Conservation (phyloP, 306 rosid genomes). For the Coriaria nepalensis region DNA sequence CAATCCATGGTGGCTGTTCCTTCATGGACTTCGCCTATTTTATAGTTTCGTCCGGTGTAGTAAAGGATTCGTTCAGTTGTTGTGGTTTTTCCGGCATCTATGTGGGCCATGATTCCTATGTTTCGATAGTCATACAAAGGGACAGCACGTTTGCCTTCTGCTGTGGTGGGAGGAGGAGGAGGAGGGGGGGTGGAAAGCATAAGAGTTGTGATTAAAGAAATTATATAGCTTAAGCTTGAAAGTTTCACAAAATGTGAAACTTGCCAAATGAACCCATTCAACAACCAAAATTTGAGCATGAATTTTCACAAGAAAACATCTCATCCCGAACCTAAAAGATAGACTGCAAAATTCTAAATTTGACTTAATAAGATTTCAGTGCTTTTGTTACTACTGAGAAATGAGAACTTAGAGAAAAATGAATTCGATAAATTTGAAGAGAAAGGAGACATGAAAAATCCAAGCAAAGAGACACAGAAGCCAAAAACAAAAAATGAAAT, state of each 20-base stretch:
- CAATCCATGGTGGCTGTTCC: conserved; percentile 98
- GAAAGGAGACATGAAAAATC: neutral
- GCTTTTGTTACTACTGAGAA: too few species aligned
- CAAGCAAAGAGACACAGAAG: neutral
- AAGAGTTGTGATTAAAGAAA: too few species aligned
- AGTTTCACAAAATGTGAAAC: too few species aligned
- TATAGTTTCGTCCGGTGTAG: conserved; percentile 89
- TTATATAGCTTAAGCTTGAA: too few species aligned
- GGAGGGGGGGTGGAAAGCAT: too few species aligned
- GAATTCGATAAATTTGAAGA: neutral
- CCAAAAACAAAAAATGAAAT: neutral
- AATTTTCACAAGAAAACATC: too few species aligned
- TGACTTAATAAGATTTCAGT: too few species aligned
- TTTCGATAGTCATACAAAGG: conserved; percentile 80
- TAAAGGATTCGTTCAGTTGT: conserved; percentile 77
- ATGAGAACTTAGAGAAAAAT: neutral
- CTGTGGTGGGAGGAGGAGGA: too few species aligned
- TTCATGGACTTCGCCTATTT: conserved; percentile 95
- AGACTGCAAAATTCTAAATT: too few species aligned
- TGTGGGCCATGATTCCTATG: conserved; percentile 97
- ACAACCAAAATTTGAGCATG: too few species aligned
- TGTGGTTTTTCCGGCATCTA: conserved; percentile 94
- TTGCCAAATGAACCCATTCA: too few species aligned
- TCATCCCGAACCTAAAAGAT: too few species aligned
- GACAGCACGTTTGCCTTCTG: conserved; percentile 47